Evolutionary conservation across 2,329 filamentous ascomycete genomes (phyloP).

Genomic region (Penicillium sp.): DNA sequence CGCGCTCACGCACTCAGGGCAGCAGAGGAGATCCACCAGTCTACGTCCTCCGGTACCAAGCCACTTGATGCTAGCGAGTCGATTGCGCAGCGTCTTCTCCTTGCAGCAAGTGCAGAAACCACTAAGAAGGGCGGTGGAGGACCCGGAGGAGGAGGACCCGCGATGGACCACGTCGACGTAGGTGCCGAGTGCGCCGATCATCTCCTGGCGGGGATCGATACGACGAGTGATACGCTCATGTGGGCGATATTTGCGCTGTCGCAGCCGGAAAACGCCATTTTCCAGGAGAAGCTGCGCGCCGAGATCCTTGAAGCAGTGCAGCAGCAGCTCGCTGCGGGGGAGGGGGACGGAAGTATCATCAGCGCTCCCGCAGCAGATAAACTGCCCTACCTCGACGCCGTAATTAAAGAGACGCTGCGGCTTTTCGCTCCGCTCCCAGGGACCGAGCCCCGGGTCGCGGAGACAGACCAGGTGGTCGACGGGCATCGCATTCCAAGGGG

Average conservation of each 20-base stretch:
- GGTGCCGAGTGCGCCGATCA: constrained; percentile 61
- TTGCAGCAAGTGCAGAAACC: too few relatives aligned
- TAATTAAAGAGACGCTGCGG: constrained; percentile 57
- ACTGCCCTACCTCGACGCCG: constrained; percentile 41
- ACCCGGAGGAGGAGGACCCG: constrained; percentile 27
- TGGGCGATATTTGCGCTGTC: background rate
- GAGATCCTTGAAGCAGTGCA: too few relatives aligned
- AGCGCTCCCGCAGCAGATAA: constrained; percentile 13
- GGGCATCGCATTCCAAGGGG: constrained; percentile 38
- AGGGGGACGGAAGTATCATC: constrained; percentile 33
- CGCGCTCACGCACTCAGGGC: constrained; percentile 41
- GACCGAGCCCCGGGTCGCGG: constrained; percentile 20
- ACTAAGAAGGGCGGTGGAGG: background rate
- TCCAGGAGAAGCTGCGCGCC: background rate
- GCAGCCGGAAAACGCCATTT: constrained; percentile 1
- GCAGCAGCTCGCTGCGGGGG: too few relatives aligned
- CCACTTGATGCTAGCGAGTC: too few relatives aligned
- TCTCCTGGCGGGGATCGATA: constrained; percentile 37
- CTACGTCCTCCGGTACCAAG: background rate
- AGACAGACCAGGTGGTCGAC: constrained; percentile 32
- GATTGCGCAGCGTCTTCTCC: too few relatives aligned
- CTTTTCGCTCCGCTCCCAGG: constrained; percentile 57
- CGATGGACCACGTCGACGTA: constrained; percentile 52
- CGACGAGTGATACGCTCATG: background rate
- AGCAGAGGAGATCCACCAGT: background rate